Evolutionary conservation across 179 eudicot genomes (phyloP).

Genomic region (Gypsophila paniculata): DNA sequence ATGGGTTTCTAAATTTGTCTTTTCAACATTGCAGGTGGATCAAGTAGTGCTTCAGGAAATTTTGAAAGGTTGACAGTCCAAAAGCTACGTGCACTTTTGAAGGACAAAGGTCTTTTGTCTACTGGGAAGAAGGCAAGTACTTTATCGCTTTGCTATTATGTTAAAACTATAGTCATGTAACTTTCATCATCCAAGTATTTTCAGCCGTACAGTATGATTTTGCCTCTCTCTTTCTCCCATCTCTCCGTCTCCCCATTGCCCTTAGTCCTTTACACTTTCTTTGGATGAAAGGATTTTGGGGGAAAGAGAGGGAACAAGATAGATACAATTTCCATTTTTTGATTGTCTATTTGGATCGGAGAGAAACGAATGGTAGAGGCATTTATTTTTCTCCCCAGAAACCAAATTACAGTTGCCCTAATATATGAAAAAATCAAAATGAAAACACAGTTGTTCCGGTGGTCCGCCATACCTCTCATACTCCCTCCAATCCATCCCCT

Average conservation of each 20-base stretch:
- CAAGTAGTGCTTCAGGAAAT: slow-evolving; percentile 33
- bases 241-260: not conserved
- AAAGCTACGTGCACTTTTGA: slow-evolving; percentile 62
- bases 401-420: no score
- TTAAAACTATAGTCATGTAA: not conserved
- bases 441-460: no score
- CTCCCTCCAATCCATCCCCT: no score
- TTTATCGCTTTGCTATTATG: not conserved
- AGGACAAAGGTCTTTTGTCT: slow-evolving; percentile 61
- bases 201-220: not conserved
- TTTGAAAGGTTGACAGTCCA: slow-evolving; percentile 62
- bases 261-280: not conserved
- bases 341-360: not conserved
- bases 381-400: not conserved
- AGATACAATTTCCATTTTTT: no score
- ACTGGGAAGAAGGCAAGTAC: slow-evolving; percentile 70
- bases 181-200: not conserved
- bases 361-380: not conserved
- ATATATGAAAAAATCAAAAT: no score
- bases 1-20: not conserved
- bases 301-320: no score
- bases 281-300: no score
- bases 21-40: slow-evolving; percentile 38
- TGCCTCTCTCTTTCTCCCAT: not conserved
- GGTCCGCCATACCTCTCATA: no score